Percentiles rank a stretch among this genome's conserved stretches.
These are phyloP conservation scores for Ulota crispa DNA, from an alignment of 225 moss, liverwort and hornwort species.

Conservation along the genomic window DNA sequence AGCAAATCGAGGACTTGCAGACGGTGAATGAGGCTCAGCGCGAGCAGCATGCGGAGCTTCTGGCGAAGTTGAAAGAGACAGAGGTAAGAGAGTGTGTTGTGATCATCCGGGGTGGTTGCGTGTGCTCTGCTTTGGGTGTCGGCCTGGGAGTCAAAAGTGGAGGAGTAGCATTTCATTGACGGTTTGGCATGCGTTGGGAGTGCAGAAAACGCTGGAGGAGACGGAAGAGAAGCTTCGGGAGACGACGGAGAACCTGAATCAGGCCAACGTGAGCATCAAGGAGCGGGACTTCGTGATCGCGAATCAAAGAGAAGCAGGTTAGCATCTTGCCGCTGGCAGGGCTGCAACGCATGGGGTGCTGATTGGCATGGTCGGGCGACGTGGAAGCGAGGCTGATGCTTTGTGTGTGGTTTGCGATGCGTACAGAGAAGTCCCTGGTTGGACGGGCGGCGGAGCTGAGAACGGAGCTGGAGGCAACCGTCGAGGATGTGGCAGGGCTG, in stretches of 20 bases:
- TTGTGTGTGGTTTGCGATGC: neutral
- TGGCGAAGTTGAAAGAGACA: slow-evolving; percentile 56
- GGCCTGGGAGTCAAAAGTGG: neutral
- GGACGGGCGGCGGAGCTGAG: slow-evolving; percentile 71
- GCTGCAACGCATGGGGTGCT: neutral
- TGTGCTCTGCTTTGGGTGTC: neutral
- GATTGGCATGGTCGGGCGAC: neutral
- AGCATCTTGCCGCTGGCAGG: neutral
- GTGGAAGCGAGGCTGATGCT: neutral
- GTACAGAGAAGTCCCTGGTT: slow-evolving; percentile 71
- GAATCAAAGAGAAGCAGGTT: slow-evolving; percentile 80
- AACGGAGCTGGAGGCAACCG: slow-evolving; percentile 70
- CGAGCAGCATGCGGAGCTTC: slow-evolving; percentile 59
- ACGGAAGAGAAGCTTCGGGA: slow-evolving; percentile 66
- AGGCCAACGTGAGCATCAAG: slow-evolving; percentile 54
- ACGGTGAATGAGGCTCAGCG: slow-evolving; percentile 61
- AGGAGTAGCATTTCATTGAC: neutral
- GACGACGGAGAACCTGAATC: slow-evolving; percentile 62
- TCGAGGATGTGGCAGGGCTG: slow-evolving; percentile 71
- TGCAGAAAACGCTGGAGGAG: slow-evolving; percentile 65
- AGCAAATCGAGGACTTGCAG: slow-evolving; percentile 80
- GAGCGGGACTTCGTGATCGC: slow-evolving; percentile 77
- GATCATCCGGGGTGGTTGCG: neutral
- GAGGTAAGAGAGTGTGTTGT: slow-evolving; percentile 40
- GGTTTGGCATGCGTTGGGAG: neutral